Evolutionary conservation across 2,329 filamentous ascomycete genomes (phyloP), one percentile per base, ranked within the genome.

Genomic region (Plectosphaerella plurivora): DNA sequence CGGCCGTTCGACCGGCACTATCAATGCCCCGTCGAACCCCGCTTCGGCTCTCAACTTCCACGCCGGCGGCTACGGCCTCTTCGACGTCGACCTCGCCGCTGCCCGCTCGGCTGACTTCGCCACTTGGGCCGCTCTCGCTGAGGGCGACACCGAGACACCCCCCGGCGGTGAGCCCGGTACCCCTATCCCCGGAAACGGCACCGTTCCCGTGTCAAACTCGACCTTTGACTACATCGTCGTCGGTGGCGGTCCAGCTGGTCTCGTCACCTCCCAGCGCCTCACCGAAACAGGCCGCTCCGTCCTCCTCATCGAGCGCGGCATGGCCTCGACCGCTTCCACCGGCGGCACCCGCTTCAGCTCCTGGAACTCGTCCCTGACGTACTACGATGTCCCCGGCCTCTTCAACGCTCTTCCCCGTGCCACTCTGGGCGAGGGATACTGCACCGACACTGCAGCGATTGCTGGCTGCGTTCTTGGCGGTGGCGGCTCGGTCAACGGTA

Each of bases 141-240:
- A 50, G 41, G 51, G 50, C 12, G 47, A 51, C n/a, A 44, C 46
- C 2, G 7, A 48, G 4, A 53, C 55, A 1, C 49, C 36, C n/a
- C 54, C 54, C 37, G 55, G 49, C 9, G 46, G 45, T 36, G 55
- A 51, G 16, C 37, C 49, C 22, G 33, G 51, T n/a, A 52, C 51
- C n/a, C 57, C 49, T 9, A 59, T 50, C n/a, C 54, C 55, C 36
- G 52, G 55, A 47, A 63, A 59, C 58, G 53, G 48, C 53, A 62
- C 63, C 12, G 54, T 58, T 9, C 61, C 63, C 33, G 57, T 53
- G 36, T 63, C 61, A 54, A 70, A 70, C 59, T 52, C 55, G 2
- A 70, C 68, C 2, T 72, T 70, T 53, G 69, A 73, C 48, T 69
- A 69, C 49, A 72, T 73, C 16, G 64, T 73, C 10, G 68, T 67